Percentiles rank a stretch among this genome's conserved stretches.
Evolutionary conservation across 768 basidiomycete species (phyloP).

Genomic region (Rhodotorula babjevae): DNA sequence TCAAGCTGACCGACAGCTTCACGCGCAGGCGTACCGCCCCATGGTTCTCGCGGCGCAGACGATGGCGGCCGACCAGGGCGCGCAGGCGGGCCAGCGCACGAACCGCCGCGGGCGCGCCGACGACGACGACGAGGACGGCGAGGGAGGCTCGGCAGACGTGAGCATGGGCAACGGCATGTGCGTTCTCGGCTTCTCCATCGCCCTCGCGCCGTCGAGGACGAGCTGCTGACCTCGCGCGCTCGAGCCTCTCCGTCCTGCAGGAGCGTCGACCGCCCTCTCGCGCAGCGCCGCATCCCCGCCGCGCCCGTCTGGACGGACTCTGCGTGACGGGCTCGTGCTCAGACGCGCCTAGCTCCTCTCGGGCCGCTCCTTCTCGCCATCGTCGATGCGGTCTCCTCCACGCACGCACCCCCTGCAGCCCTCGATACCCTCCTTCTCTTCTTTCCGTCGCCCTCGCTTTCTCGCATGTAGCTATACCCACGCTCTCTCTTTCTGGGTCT

Average conservation of each 20-base stretch:
- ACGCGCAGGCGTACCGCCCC: constrained; percentile 78
- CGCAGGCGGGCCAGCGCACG: constrained; percentile 49
- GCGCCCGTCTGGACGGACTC: constrained; percentile 11
- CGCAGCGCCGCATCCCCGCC: neutral
- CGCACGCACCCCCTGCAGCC: no score
- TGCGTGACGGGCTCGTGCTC: neutral
- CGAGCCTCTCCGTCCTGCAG: neutral
- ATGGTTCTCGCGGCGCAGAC: constrained; percentile 77
- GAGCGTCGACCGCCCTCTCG: neutral
- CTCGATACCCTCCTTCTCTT: neutral
- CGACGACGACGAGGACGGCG: constrained; percentile 65
- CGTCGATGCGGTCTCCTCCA: neutral
- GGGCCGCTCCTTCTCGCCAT: neutral
- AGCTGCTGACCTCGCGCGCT: neutral
- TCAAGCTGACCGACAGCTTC: neutral
- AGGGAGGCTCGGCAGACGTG: constrained; percentile 47
- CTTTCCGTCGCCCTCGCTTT: neutral
- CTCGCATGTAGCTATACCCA: neutral
- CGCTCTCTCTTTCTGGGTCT: no score
- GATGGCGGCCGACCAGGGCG: constrained; percentile 55
- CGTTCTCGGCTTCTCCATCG: neutral
- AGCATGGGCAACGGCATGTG: neutral
- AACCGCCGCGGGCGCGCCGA: constrained; percentile 60
- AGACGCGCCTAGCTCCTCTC: no score
- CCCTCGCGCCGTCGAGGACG: no score